phyloP scores from a whole-genome alignment of 2,329 filamentous ascomycete genomes.

The Paecilomyces formosus region DNA sequence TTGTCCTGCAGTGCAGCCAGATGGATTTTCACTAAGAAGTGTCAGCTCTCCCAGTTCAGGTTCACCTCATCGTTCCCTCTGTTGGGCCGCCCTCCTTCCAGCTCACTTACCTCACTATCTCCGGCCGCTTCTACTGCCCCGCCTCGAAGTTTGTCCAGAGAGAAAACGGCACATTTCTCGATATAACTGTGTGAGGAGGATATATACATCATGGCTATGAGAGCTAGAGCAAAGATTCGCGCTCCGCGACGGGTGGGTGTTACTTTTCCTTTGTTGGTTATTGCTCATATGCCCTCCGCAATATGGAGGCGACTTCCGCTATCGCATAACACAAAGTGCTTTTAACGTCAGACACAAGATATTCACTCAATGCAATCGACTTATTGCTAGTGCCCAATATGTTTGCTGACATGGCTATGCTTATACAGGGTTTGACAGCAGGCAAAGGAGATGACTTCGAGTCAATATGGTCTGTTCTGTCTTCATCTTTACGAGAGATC shows the following conservation, averaged over 20 bases:
- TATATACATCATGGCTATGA: conserved; percentile 40
- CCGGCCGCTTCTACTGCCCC: conserved; percentile 7
- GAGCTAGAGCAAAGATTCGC: conserved; percentile 56
- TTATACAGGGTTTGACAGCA: conserved; percentile 45
- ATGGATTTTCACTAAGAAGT: not conserved
- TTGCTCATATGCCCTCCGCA: not conserved
- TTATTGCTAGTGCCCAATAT: conserved; percentile 23
- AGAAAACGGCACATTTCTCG: not conserved
- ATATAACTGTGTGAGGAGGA: not conserved
- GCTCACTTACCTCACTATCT: not conserved
- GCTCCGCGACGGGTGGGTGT: conserved; percentile 57
- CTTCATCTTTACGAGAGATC: conserved; percentile 74
- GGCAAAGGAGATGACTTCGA: conserved; percentile 67
- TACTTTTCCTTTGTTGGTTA: conserved; percentile 11
- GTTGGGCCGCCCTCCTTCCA: not conserved
- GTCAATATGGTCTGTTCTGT: conserved; percentile 70
- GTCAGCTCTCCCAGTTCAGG: not conserved
- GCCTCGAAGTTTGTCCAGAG: conserved; percentile 1
- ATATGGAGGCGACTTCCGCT: not conserved
- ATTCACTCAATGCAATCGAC: not conserved
- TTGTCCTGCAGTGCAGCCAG: not conserved
- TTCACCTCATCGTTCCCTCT: not conserved
- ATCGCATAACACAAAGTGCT: not conserved
- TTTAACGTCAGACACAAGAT: not conserved
- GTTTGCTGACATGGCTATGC: not conserved